Evolutionary conservation across 371 early-diverging fungal species (phyloP).

Genomic region (Mucor racemosus): DNA sequence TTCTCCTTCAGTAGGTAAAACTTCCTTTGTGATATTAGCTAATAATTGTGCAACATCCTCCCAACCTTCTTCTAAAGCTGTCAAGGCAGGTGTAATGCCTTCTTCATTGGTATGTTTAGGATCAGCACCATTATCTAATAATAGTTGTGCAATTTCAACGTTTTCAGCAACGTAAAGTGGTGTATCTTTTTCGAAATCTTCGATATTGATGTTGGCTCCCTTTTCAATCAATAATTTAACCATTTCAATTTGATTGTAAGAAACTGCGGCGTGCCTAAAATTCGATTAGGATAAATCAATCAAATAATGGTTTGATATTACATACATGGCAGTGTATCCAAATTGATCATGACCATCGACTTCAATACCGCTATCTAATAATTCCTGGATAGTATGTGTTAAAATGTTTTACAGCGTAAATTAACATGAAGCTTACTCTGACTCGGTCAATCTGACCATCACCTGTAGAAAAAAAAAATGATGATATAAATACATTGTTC

Average conservation of each 20-base stretch:
- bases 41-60: constrained; percentile 43
- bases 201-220: constrained; percentile 68
- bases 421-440: constrained; percentile 30
- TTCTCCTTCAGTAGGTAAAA: constrained; percentile 20
- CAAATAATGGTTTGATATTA: neutral
- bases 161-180: constrained; percentile 86
- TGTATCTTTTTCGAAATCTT: constrained; percentile 85
- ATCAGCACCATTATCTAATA: constrained; percentile 79
- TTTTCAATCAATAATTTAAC: constrained; percentile 57
- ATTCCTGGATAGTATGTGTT: constrained; percentile 29
- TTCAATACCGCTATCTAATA: constrained; percentile 50
- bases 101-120: constrained; percentile 65
- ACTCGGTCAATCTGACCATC: constrained; percentile 54
- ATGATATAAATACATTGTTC: neutral
- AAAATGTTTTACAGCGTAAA: neutral
- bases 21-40: constrained; percentile 40
- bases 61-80: constrained; percentile 51
- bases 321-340: constrained; percentile 75
- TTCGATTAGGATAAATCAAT: neutral
- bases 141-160: constrained; percentile 68
- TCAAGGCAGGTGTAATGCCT: constrained; percentile 53
- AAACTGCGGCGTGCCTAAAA: constrained; percentile 68
- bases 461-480: constrained; percentile 18
- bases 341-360: constrained; percentile 70
- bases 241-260: constrained; percentile 65